Evolutionary conservation across 345 rosid species (phyloP), one percentile per base, ranked within the genome.

Genomic region (Salix arbutifolia): DNA sequence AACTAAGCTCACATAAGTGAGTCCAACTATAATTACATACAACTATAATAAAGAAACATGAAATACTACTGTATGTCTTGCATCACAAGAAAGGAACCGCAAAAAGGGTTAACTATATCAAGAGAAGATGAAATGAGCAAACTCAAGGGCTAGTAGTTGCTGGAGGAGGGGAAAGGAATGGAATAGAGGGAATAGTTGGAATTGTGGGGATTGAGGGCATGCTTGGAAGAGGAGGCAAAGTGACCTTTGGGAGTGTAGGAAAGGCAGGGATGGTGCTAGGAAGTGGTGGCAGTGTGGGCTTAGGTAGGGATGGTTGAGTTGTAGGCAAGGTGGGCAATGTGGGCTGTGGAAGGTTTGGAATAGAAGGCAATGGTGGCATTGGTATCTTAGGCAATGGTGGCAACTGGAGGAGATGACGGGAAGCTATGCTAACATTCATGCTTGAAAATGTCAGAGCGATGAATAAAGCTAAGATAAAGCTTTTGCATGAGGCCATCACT

Each of bases 101-200:
- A 52, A 19, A 52, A 52, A 21, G 23, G 58, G 23, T 52, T 6
- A 52, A 6, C n/a, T 52, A 52, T 52, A 2, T 6, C 3, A 53
- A 53, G 60, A 52, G 23, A 52, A 52, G 60, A 52, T 53, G 2
- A 8, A 53, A 6, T 53, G 60, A 53, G 60, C n/a, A 19, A 19
- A 53, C 50, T 82, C 58, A 82, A 71, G 87, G 83, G 64, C 75
- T 78, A 37, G 78, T 30, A 48, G 65, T 73, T 40, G 80, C 58
- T 28, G 82, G 85, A 23, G 82, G 81, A 33, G 85, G 89, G 8
- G 84, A 67, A 65, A 82, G 42, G 70, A 86, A 79, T 4, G 79
- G 87, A 35, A 84, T 62, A 30, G 87, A 53, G 35, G 87, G 89
- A 58, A 84, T 64, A 21, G 70, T 62, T 25, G 67, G 19, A 62